phyloP scores from a whole-genome alignment of 352 stramenopile genomes.

The Aphanomyces invadans region DNA sequence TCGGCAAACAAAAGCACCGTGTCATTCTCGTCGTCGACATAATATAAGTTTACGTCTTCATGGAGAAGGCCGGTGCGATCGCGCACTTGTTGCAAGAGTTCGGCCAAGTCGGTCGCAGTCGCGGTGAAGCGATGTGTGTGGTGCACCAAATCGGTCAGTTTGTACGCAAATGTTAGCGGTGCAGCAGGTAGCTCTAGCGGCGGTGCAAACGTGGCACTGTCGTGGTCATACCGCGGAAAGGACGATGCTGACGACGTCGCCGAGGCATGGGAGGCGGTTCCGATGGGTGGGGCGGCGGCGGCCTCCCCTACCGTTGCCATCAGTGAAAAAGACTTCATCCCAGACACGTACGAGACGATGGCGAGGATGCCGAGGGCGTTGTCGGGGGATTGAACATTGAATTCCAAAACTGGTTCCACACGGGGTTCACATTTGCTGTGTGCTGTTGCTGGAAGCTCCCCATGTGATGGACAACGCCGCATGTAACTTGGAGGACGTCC shows the following conservation, averaged over 20 bases:
- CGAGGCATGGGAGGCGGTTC: background rate
- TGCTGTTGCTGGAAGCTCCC: conserved; percentile 58
- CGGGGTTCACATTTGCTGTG: conserved; percentile 56
- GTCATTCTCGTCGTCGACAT: conserved; percentile 76
- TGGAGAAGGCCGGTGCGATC: conserved; percentile 61
- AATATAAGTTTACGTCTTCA: conserved; percentile 37
- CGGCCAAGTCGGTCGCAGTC: conserved; percentile 61
- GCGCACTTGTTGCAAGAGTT: conserved; percentile 63
- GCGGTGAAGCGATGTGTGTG: conserved; percentile 83
- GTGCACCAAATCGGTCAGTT: conserved; percentile 69
- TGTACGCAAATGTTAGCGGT: conserved; percentile 70
- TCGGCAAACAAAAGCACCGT: conserved; percentile 73
- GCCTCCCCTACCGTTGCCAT: background rate
- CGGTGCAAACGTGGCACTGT: conserved; percentile 25
- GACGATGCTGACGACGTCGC: background rate
- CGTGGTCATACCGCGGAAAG: background rate
- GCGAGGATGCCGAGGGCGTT: conserved; percentile 31
- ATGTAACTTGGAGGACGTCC: conserved; percentile 93
- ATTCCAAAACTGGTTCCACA: conserved; percentile 68
- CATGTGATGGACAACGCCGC: conserved; percentile 80
- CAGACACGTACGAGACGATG: background rate
- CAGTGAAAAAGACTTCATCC: conserved; percentile 3
- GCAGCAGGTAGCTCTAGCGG: background rate
- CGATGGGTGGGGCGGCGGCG: conserved; percentile 24
- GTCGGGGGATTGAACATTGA: conserved; percentile 30